A percentile compares a stretch with the other conserved stretches of the same genome.
These are phyloP conservation scores for Suhomyces canberraensis DNA, from an alignment of 805 yeast species.

Conservation along the genomic window DNA sequence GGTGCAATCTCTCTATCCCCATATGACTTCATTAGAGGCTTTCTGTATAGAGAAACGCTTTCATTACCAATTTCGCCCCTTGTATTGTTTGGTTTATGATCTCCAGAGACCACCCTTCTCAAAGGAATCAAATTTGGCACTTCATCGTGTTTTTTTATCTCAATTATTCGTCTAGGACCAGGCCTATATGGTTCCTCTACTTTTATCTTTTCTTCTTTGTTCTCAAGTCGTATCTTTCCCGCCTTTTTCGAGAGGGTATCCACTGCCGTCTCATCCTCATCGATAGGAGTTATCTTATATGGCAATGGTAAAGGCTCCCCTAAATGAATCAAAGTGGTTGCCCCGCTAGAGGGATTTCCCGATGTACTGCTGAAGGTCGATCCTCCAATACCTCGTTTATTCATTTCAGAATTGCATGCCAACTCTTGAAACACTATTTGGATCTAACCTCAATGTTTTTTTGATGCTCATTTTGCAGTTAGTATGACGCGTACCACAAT, in stretches of 20 bases:
- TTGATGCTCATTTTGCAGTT: background rate
- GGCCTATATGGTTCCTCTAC: background rate
- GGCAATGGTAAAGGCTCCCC: slow-evolving; percentile 39
- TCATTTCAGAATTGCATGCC: background rate
- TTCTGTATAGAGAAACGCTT: too few relatives aligned
- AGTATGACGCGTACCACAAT: too few relatives aligned
- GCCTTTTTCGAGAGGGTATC: slow-evolving; percentile 7
- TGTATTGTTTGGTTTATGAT: too few relatives aligned
- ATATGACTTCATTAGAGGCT: too few relatives aligned
- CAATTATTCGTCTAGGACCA: background rate
- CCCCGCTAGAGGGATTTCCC: background rate
- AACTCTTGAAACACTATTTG: background rate
- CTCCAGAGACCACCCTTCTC: too few relatives aligned
- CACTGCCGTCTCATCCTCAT: slow-evolving; percentile 10
- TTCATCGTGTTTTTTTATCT: background rate
- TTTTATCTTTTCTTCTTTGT: background rate
- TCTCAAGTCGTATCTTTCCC: slow-evolving; percentile 3
- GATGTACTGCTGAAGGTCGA: background rate
- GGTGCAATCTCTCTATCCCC: too few relatives aligned
- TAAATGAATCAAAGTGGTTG: slow-evolving; percentile 7
- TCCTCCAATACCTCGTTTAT: slow-evolving; percentile 1
- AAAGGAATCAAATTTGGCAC: too few relatives aligned
- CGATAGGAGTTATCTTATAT: slow-evolving; percentile 18
- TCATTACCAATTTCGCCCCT: too few relatives aligned
- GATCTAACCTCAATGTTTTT: background rate